A percentile compares a stretch with the other conserved stretches of the same genome.
Conservation (phyloP, 2,329 filamentous ascomycete species). For the Colletotrichum siamense region DNA sequence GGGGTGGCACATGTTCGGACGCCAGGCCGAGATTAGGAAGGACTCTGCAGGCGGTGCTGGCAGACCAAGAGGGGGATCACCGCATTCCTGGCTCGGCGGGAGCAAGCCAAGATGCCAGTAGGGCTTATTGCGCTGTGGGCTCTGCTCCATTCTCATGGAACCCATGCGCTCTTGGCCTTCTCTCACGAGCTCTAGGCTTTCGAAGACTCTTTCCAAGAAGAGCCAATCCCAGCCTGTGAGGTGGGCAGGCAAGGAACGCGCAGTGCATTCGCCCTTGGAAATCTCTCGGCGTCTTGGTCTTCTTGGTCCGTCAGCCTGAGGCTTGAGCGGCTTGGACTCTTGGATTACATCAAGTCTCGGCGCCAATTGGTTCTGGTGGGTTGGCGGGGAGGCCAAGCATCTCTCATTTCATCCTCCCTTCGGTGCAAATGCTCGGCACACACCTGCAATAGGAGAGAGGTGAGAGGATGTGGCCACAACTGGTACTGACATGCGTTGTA, state of each 20-base stretch:
- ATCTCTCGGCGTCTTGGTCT: slow-evolving; percentile 14
- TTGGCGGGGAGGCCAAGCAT: slow-evolving; percentile 6
- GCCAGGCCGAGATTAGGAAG: slow-evolving; percentile 12
- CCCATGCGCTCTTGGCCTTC: slow-evolving; percentile 12
- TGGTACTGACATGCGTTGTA: background rate
- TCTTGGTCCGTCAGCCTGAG: slow-evolving; percentile 9
- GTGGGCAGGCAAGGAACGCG: background rate
- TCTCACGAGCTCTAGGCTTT: slow-evolving; percentile 13
- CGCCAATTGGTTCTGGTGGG: background rate
- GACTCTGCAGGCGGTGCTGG: slow-evolving; percentile 10
- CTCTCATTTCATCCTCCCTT: slow-evolving; percentile 1
- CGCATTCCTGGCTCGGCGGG: slow-evolving; percentile 7
- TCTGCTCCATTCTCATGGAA: slow-evolving; percentile 12
- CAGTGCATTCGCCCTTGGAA: background rate
- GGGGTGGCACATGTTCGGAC: slow-evolving; percentile 16
- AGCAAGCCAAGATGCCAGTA: slow-evolving; percentile 14
- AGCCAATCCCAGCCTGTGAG: background rate
- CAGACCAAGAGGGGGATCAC: slow-evolving; percentile 6
- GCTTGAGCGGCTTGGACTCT: slow-evolving; percentile 3
- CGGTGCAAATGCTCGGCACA: background rate
- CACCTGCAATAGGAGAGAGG: background rate
- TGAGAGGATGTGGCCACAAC: background rate
- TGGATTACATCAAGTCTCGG: slow-evolving; percentile 21
- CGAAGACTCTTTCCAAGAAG: background rate
- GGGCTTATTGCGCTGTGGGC: slow-evolving; percentile 2